Evolutionary conservation across 352 stramenopile species (phyloP).

Genomic region (Phytophthora colocasiae): DNA sequence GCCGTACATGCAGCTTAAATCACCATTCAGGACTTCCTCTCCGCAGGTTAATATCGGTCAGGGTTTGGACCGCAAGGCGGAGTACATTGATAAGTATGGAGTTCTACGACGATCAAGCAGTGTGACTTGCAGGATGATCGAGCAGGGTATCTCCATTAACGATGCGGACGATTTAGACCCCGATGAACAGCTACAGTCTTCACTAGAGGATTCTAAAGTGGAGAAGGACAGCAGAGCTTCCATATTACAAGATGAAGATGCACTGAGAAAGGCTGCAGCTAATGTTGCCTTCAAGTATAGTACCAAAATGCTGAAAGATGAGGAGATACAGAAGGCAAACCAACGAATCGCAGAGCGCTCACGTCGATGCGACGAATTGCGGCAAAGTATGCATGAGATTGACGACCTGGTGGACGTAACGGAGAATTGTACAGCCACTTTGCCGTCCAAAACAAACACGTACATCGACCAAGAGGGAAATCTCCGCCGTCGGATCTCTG

Average conservation of each 20-base stretch:
- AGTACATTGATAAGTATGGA: slow-evolving; percentile 56
- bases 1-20: slow-evolving; percentile 31
- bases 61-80: slow-evolving; percentile 44
- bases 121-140: slow-evolving; percentile 41
- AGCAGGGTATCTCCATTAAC: slow-evolving; percentile 45
- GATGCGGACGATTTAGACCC: slow-evolving; percentile 28
- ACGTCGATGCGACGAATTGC: slow-evolving; percentile 43
- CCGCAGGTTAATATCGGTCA: neutral
- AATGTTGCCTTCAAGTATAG: slow-evolving; percentile 49
- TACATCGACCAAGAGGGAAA: slow-evolving; percentile 65
- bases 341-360: slow-evolving; percentile 35
- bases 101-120: slow-evolving; percentile 46
- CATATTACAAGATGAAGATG: slow-evolving; percentile 15
- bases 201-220: slow-evolving; percentile 1
- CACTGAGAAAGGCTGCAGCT: slow-evolving; percentile 21
- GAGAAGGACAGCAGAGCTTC: slow-evolving; percentile 10
- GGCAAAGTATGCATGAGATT: slow-evolving; percentile 9
- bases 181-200: slow-evolving; percentile 43
- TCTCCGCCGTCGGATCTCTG: slow-evolving; percentile 40
- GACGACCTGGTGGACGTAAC: slow-evolving; percentile 40
- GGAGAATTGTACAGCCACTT: slow-evolving; percentile 41
- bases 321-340: slow-evolving; percentile 42
- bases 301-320: slow-evolving; percentile 35
- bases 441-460: slow-evolving; percentile 45
- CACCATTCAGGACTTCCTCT: slow-evolving; percentile 14